Conservation (phyloP, 2,329 filamentous ascomycete genomes). For the Hypoxylon rubiginosum region DNA sequence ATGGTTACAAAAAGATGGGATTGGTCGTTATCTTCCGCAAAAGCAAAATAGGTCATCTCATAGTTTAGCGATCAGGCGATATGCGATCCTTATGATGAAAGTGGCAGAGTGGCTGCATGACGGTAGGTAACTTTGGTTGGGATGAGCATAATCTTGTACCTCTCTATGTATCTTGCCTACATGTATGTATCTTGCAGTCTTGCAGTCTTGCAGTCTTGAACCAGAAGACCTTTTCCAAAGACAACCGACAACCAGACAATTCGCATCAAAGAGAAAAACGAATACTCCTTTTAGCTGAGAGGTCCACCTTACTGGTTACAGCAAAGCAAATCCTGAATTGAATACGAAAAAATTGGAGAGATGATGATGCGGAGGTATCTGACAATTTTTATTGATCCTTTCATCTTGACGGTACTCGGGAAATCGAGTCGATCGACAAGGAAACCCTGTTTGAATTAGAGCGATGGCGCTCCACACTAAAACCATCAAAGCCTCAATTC, state of each 20-base stretch:
- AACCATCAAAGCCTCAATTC: constrained; percentile 24
- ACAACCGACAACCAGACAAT: neutral
- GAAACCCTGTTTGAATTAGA: constrained; percentile 27
- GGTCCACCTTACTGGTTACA: neutral
- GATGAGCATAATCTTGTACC: neutral
- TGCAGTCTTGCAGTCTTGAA: no score
- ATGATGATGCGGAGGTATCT: constrained; percentile 4
- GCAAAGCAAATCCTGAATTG: constrained; percentile 8
- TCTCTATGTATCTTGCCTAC: no score
- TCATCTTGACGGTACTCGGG: constrained; percentile 38
- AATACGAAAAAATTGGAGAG: constrained; percentile 22
- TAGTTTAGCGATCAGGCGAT: constrained; percentile 11
- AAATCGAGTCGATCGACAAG: constrained; percentile 39
- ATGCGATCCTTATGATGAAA: constrained; percentile 15
- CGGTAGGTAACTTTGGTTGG: constrained; percentile 4
- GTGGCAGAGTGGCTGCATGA: constrained; percentile 16
- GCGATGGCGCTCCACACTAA: constrained; percentile 13
- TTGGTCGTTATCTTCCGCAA: constrained; percentile 9
- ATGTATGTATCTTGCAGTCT: no score
- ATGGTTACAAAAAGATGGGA: neutral
- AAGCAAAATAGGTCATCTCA: constrained; percentile 16
- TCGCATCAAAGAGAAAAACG: neutral
- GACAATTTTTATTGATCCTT: constrained; percentile 32
- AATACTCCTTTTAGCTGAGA: neutral
- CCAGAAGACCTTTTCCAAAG: neutral